Conservation (phyloP, 2,329 filamentous ascomycete genomes). For the Neonectria punicea region DNA sequence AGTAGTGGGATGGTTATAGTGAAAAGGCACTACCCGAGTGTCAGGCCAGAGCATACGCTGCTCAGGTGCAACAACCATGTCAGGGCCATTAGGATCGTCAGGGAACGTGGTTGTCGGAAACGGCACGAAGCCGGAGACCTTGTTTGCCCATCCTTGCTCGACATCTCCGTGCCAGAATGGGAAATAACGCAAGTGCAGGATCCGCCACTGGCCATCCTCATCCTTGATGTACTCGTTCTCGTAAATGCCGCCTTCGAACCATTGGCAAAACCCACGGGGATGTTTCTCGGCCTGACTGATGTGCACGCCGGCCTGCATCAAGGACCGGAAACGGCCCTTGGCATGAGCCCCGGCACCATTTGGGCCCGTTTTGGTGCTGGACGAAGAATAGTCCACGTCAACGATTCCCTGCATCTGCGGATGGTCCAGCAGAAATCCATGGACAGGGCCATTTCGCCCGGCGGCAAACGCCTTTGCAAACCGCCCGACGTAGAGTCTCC, state of each 20-base stretch:
- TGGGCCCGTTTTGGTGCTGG: not conserved
- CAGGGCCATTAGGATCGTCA: not conserved
- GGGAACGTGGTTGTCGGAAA: conserved; percentile 19
- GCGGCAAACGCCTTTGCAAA: conserved; percentile 10
- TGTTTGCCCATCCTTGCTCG: conserved; percentile 19
- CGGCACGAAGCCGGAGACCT: conserved; percentile 19
- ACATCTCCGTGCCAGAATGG: conserved; percentile 26
- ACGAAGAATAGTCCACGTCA: conserved; percentile 10
- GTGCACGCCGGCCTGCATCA: conserved; percentile 23
- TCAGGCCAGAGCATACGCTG: conserved; percentile 21
- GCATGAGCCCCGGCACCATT: not conserved
- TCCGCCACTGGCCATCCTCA: conserved; percentile 13
- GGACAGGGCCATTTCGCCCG: conserved; percentile 11
- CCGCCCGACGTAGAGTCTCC: conserved; percentile 14
- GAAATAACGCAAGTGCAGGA: conserved; percentile 19
- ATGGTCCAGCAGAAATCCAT: conserved; percentile 21
- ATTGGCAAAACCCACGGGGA: conserved; percentile 18
- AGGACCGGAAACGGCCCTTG: conserved; percentile 17
- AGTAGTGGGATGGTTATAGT: conserved; percentile 17
- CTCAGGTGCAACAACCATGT: not conserved
- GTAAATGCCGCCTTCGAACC: conserved; percentile 26
- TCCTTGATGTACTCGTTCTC: conserved; percentile 27
- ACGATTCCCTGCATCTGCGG: conserved; percentile 20
- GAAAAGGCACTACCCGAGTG: conserved; percentile 19
- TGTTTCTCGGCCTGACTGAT: conserved; percentile 19